Evolutionary conservation across 371 early-diverging fungal genomes (phyloP).

Genomic region (Encephalitozoon intestinalis): DNA sequence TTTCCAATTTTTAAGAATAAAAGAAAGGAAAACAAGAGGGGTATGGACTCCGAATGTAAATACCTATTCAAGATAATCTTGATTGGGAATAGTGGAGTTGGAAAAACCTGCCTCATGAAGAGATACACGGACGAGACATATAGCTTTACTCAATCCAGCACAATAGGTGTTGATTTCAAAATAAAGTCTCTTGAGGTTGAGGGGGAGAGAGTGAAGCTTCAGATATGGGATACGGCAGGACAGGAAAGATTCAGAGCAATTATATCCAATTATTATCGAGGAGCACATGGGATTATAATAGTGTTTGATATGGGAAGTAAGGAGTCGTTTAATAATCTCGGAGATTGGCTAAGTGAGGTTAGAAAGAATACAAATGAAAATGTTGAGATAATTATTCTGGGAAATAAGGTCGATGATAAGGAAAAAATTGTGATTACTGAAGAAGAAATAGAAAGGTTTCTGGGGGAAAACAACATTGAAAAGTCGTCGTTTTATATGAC

Average conservation of each 20-base stretch:
- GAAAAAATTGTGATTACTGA: constrained; percentile 69
- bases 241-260: constrained; percentile 97
- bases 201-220: constrained; percentile 80
- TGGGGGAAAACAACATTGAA: constrained; percentile 30
- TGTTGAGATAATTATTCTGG: constrained; percentile 89
- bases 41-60: constrained; percentile 63
- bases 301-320: constrained; percentile 97
- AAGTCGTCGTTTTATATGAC: constrained; percentile 37
- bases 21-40: constrained; percentile 6
- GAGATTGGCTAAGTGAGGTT: constrained; percentile 94
- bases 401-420: constrained; percentile 89
- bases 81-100: constrained; percentile 94
- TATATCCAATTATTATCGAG: constrained; percentile 71
- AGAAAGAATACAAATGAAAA: constrained; percentile 80
- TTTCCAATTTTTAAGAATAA: not conserved
- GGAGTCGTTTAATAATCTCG: constrained; percentile 84
- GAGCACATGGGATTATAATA: constrained; percentile 89
- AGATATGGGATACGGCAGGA: constrained; percentile 99
- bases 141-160: constrained; percentile 85
- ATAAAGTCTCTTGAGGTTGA: constrained; percentile 83
- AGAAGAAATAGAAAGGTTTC: constrained; percentile 61
- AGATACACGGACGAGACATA: constrained; percentile 94
- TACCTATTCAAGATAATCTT: constrained; percentile 89
- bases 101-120: constrained; percentile 86
- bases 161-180: constrained; percentile 99